Percentiles rank a stretch among this genome's conserved stretches.
Evolutionary conservation across 345 rosid species (phyloP).

Genomic region (Gossypioides kirkii): DNA sequence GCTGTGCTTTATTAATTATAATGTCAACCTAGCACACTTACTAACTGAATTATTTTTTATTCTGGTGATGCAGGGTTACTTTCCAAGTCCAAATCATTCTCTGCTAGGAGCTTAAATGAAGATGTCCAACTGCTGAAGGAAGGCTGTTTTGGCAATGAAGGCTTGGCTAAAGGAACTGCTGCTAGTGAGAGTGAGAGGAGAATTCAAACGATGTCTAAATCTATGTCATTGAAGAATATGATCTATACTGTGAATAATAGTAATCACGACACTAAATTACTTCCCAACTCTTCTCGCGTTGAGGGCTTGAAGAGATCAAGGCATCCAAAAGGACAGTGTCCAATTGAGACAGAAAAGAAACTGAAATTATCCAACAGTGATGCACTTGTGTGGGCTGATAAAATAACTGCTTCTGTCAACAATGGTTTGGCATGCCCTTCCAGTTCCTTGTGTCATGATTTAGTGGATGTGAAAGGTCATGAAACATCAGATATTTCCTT

Average conservation of each 20-base stretch:
- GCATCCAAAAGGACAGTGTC: neutral
- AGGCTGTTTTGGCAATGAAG: neutral
- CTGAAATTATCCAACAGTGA: neutral
- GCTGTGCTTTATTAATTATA: neutral
- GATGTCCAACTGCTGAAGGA: constrained; percentile 6
- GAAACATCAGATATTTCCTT: constrained; percentile 3
- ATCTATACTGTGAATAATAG: constrained; percentile 16
- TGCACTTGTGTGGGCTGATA: neutral
- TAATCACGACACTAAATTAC: constrained; percentile 27
- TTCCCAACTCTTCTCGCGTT: constrained; percentile 21
- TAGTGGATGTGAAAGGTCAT: neutral
- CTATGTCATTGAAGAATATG: constrained; percentile 34
- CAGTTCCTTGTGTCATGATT: neutral
- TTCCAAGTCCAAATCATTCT: constrained; percentile 40
- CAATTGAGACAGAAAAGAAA: neutral
- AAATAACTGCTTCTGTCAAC: neutral
- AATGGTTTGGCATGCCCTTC: neutral
- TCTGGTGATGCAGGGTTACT: constrained; percentile 32
- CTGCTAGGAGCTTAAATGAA: neutral
- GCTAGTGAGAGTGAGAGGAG: constrained; percentile 1
- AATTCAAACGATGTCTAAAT: constrained; percentile 25
- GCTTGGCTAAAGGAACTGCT: constrained; percentile 1
- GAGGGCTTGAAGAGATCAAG: constrained; percentile 13
- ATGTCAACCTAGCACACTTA: neutral
- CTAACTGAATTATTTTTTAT: neutral